phyloP scores from a whole-genome alignment of 805 yeast genomes.

The Wickerhamia fluorescens region DNA sequence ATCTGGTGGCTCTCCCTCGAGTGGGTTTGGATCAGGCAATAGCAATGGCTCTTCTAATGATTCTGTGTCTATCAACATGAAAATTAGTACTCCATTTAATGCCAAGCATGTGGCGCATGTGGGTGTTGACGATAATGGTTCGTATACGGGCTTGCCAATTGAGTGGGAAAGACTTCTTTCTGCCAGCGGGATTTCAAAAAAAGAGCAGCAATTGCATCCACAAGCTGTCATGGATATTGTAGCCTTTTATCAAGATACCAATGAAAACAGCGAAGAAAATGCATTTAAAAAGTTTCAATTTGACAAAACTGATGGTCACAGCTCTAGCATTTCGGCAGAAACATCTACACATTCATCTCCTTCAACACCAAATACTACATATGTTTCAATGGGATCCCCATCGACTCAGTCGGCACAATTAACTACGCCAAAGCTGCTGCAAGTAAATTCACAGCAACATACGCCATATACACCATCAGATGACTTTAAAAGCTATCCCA shows the following conservation, averaged over 20 bases:
- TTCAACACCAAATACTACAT: too few species aligned
- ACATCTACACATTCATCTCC: constrained; percentile 19
- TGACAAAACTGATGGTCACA: constrained; percentile 9
- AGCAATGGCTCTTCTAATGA: constrained; percentile 6
- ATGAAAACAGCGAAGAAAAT: constrained; percentile 36
- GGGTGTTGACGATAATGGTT: constrained; percentile 82
- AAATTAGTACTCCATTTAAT: constrained; percentile 87
- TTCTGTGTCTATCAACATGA: constrained; percentile 31
- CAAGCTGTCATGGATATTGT: constrained; percentile 91
- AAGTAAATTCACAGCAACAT: too few species aligned
- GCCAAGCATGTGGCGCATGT: constrained; percentile 91
- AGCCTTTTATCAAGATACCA: constrained; percentile 66
- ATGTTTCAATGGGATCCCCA: too few species aligned
- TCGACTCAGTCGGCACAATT: too few species aligned
- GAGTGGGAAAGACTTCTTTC: constrained; percentile 84
- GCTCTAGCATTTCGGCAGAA: constrained; percentile 17
- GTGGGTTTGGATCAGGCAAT: constrained; percentile 2
- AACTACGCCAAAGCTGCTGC: too few species aligned
- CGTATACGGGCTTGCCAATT: constrained; percentile 85
- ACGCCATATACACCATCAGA: too few species aligned
- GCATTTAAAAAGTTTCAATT: constrained; percentile 38
- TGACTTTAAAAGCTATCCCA: constrained; percentile 8
- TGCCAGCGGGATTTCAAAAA: constrained; percentile 80
- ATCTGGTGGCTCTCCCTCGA: constrained; percentile 6
- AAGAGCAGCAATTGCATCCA: constrained; percentile 86